Base-by-base conservation (phyloP, 805 yeast species). In the Vanderwaltozyma verrucispora region DNA sequence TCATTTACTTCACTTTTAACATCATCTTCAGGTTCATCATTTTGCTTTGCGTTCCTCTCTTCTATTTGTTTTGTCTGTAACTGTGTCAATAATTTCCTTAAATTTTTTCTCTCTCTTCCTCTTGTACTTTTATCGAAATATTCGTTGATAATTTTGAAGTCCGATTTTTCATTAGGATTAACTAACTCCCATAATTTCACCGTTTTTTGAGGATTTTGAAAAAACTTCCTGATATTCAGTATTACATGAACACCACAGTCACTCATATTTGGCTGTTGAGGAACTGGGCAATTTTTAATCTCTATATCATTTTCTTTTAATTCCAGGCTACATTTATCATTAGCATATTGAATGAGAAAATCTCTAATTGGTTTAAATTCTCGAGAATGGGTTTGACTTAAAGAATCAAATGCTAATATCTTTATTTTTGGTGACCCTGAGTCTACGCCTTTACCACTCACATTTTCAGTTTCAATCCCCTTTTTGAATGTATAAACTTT, bases 171-270 rank as follows among this genome's bases (percentile, higher is more conserved):
- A 37, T 39, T 51, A 5, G 39, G 35, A 14, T 40, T 48, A 4
- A 53, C 39, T 14, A 37, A 47, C 39, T 62, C 56, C 83, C 83
- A 75, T 10, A 72, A 43, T 31, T 53, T 53, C 31, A 73, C 60
- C 36, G 85, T 78, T 17, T 56, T 64, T 0, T 48, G 48, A 0
- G 76, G 73, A 30, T 72, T 59, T 18, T 63, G 61, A 33, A 80
- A 64, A 58, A 84, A 77, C 43, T 70, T 74, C 39, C 66, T 64
- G 11, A 79, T 69, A 49, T 82, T 87, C 48, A 78, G 80, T 13
- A 92, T 78, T 2, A 89, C 84, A 60, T 84, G 96, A 17, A 92
- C 75, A 1, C 98, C 98, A 63, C 98, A 92, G 56, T 92, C 98
- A 54, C 88, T 84, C 60, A 79, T 77, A 55, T 92, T 92, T 20